Percentiles rank a stretch among this genome's conserved stretches.
These are phyloP conservation scores for Podaxis sp. DNA, from an alignment of 768 basidiomycete genomes.

Conservation along the genomic window DNA sequence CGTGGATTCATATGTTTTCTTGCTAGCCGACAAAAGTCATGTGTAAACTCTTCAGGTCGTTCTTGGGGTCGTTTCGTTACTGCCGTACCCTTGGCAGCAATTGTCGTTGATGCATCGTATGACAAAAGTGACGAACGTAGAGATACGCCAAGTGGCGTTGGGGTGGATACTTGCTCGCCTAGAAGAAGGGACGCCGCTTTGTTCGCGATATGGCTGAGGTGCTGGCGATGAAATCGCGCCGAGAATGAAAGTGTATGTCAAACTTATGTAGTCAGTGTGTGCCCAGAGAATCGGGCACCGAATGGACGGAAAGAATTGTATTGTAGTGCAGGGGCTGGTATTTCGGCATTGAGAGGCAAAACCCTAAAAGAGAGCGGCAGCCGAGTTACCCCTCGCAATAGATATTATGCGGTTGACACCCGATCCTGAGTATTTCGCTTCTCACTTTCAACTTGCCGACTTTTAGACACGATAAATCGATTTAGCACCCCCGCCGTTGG, in stretches of 20 bases:
- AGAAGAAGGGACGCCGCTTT: too few relatives aligned
- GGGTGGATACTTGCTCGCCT: not conserved
- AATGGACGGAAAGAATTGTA: not conserved
- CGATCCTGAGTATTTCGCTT: not conserved
- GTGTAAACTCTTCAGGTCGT: not conserved
- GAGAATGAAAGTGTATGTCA: not conserved
- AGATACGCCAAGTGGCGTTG: not conserved
- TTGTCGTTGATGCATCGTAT: not conserved
- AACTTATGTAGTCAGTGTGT: not conserved
- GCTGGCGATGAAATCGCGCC: not conserved
- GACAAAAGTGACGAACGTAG: not conserved
- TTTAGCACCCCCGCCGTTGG: not conserved
- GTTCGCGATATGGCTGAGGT: not conserved
- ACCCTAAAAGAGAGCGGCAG: not conserved
- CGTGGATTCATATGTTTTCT: not conserved
- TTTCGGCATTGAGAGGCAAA: not conserved
- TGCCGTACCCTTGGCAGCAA: not conserved
- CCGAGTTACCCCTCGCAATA: constrained; percentile 3
- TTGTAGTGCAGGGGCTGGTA: not conserved
- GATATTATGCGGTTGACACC: not conserved
- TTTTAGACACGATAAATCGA: not conserved
- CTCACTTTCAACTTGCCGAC: not conserved
- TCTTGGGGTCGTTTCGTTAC: not conserved
- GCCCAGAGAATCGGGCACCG: not conserved
- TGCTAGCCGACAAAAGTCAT: not conserved